phyloP scores from a whole-genome alignment of 805 yeast species.

The Wickerhamomyces rabaulensis region DNA sequence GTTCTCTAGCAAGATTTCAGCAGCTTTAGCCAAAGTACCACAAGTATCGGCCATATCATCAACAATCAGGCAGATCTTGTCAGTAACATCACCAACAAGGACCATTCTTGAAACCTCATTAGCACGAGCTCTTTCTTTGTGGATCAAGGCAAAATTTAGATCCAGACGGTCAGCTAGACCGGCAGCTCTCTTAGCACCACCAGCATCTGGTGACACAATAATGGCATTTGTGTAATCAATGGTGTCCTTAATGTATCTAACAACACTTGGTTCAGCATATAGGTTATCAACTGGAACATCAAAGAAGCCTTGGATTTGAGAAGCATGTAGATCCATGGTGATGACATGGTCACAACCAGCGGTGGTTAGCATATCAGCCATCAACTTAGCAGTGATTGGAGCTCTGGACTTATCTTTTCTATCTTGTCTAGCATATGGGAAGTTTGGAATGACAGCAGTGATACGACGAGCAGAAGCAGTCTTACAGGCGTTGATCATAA shows the following conservation, averaged over 20 bases:
- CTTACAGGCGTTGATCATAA: constrained; percentile 78
- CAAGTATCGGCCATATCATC: constrained; percentile 93
- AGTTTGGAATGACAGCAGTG: constrained; percentile 78
- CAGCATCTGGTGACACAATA: constrained; percentile 83
- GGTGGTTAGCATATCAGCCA: constrained; percentile 77
- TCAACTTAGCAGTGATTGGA: constrained; percentile 78
- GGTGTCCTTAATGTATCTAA: constrained; percentile 64
- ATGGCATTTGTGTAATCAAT: constrained; percentile 58
- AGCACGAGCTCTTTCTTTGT: constrained; percentile 79
- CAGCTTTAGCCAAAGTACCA: constrained; percentile 80
- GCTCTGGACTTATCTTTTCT: constrained; percentile 82
- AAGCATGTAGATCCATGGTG: constrained; percentile 86
- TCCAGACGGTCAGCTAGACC: constrained; percentile 76
- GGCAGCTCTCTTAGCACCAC: constrained; percentile 90
- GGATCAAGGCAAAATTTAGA: constrained; percentile 76
- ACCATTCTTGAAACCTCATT: constrained; percentile 84
- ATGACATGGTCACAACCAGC: constrained; percentile 86
- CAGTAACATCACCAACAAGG: constrained; percentile 77
- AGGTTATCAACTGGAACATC: constrained; percentile 79
- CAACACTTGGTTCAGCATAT: constrained; percentile 80
- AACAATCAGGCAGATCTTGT: constrained; percentile 69
- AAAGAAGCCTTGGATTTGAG: constrained; percentile 84
- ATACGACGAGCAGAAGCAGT: constrained; percentile 80
- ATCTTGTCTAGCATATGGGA: constrained; percentile 87
- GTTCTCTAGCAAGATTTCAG: constrained; percentile 64